phyloP scores from a whole-genome alignment of 1,284 basidiomycete genomes.

The Bondarzewia mesenterica region DNA sequence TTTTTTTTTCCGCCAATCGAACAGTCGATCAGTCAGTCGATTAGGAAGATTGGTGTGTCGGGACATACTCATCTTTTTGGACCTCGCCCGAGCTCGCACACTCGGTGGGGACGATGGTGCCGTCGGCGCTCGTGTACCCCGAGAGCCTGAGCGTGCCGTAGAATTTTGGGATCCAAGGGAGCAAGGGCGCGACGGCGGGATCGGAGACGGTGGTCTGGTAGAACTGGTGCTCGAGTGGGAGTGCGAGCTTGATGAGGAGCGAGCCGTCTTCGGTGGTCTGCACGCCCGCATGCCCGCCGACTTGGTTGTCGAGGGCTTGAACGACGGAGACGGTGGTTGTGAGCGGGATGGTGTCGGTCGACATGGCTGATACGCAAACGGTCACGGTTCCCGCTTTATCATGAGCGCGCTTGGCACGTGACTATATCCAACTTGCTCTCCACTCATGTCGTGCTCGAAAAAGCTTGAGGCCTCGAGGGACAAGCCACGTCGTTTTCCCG shows the following conservation, averaged over 20 bases:
- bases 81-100: constrained; percentile 19
- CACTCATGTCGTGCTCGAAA: too few species aligned
- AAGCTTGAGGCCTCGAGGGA: too few species aligned
- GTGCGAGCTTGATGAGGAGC: constrained; percentile 80
- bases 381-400: too few species aligned
- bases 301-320: constrained; percentile 47
- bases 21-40: constrained; percentile 2
- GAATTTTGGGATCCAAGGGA: constrained; percentile 63
- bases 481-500: too few species aligned
- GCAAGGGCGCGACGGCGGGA: constrained; percentile 34
- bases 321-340: not conserved
- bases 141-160: constrained; percentile 68
- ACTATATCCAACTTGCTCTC: too few species aligned
- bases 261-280: constrained; percentile 68
- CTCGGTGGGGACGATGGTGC: constrained; percentile 16
- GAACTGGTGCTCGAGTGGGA: constrained; percentile 71
- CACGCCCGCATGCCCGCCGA: constrained; percentile 84
- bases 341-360: not conserved
- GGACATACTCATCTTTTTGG: constrained; percentile 44
- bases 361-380: too few species aligned
- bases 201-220: constrained; percentile 51
- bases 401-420: too few species aligned
- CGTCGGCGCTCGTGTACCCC: constrained; percentile 31
- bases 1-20: not conserved
- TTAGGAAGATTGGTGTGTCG: too few species aligned